Conservation (phyloP, 805 yeast genomes). For the Yarrowia yakushimensis region DNA sequence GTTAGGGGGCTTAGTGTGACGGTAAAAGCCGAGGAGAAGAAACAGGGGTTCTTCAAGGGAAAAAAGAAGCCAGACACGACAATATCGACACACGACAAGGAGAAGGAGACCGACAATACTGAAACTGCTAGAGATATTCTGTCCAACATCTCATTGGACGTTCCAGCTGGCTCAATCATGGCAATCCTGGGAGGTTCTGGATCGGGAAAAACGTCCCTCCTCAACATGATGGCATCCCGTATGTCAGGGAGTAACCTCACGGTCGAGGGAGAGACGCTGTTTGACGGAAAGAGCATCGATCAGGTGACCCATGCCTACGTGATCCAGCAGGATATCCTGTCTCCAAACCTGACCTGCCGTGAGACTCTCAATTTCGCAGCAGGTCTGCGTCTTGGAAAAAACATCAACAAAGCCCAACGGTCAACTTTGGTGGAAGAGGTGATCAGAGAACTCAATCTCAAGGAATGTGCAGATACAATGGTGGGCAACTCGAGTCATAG, state of each 20-base stretch:
- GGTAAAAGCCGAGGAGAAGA: background rate
- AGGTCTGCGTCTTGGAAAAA: constrained; percentile 56
- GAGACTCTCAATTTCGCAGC: constrained; percentile 73
- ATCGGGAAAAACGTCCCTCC: constrained; percentile 76
- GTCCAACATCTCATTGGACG: constrained; percentile 53
- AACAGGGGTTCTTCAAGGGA: background rate
- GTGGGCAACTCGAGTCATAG: constrained; percentile 53
- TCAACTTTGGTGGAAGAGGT: constrained; percentile 53
- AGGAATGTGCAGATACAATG: constrained; percentile 56
- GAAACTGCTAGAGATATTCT: constrained; percentile 39
- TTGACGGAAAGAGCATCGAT: constrained; percentile 30
- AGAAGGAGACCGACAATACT: background rate
- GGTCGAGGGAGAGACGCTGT: constrained; percentile 34
- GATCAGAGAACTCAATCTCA: constrained; percentile 60
- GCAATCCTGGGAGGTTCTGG: constrained; percentile 90
- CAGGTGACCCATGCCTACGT: constrained; percentile 51
- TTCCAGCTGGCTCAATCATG: constrained; percentile 59
- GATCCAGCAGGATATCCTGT: constrained; percentile 68
- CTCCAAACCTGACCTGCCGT: constrained; percentile 66
- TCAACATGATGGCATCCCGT: constrained; percentile 48
- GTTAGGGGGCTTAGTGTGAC: background rate
- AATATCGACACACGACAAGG: background rate
- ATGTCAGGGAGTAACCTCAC: constrained; percentile 33
- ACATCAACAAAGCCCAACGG: constrained; percentile 46
- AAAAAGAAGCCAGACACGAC: constrained; percentile 27